Conservation (phyloP, 106 monocot species). For the Triglochin maritima region DNA sequence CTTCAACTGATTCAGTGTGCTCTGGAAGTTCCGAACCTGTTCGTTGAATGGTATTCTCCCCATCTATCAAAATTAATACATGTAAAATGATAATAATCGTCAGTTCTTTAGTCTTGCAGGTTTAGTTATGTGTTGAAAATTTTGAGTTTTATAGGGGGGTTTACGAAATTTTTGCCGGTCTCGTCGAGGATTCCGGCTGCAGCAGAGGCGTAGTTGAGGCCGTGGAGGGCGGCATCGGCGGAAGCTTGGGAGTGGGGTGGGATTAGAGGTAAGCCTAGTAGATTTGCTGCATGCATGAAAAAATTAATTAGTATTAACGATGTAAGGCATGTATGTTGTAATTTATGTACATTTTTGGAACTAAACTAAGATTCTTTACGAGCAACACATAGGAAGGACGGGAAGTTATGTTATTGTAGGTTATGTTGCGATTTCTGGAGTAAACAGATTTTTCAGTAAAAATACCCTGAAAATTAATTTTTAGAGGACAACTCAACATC, state of each 20-base stretch:
- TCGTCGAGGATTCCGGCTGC: constrained; percentile 85
- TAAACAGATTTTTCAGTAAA: too few relatives aligned
- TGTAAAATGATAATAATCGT: not conserved
- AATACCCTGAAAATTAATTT: too few relatives aligned
- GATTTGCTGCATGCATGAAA: constrained; percentile 34
- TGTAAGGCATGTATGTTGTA: too few relatives aligned
- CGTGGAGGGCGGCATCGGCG: constrained; percentile 33
- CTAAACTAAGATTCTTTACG: too few relatives aligned
- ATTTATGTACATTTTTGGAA: too few relatives aligned
- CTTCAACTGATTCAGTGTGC: constrained; percentile 47
- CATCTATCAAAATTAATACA: constrained; percentile 17
- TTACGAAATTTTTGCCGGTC: constrained; percentile 84
- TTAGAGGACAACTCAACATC: too few relatives aligned
- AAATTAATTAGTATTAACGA: not conserved
- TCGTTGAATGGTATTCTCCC: constrained; percentile 75
- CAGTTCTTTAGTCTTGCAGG: not conserved
- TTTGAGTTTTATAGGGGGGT: not conserved
- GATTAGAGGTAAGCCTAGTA: constrained; percentile 74
- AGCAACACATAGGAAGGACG: too few relatives aligned
- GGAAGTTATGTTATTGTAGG: too few relatives aligned
- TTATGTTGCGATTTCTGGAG: too few relatives aligned
- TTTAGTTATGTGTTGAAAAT: too few relatives aligned
- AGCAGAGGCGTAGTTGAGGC: constrained; percentile 90
- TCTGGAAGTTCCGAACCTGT: constrained; percentile 76
- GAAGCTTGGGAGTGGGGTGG: constrained; percentile 60